phyloP scores from a whole-genome alignment of 257 asterid species.

The Orobanche coerulescens region DNA sequence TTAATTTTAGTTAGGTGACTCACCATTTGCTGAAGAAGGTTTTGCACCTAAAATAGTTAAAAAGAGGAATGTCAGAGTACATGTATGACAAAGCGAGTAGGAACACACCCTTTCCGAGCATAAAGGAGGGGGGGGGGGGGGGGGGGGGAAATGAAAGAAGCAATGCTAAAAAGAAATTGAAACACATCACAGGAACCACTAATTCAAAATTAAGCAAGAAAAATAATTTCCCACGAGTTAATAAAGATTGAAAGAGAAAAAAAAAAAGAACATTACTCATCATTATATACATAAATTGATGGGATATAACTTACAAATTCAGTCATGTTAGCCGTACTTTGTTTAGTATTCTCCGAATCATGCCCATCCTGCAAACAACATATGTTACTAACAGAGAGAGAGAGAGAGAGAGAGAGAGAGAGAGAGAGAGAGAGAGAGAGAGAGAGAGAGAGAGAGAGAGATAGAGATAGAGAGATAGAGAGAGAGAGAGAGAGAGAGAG shows the following conservation, averaged over 20 bases:
- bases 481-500: too few relatives aligned
- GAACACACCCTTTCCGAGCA: background rate
- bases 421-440: background rate
- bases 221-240: background rate
- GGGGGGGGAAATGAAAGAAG: background rate
- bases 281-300: background rate
- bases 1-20: constrained; percentile 24
- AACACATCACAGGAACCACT: background rate
- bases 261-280: background rate
- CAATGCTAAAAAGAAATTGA: background rate
- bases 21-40: constrained; percentile 83
- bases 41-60: constrained; percentile 58
- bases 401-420: background rate
- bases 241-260: background rate
- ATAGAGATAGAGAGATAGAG: too few relatives aligned
- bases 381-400: background rate
- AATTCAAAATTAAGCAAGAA: background rate
- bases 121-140: background rate
- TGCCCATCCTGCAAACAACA: constrained; percentile 62
- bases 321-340: constrained; percentile 81
- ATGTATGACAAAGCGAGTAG: background rate
- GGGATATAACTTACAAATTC: constrained; percentile 50
- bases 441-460: background rate
- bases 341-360: constrained; percentile 52
- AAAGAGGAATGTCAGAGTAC: constrained; percentile 22